Conservation (phyloP, 768 basidiomycete genomes). For the Mycena epipterygia region DNA sequence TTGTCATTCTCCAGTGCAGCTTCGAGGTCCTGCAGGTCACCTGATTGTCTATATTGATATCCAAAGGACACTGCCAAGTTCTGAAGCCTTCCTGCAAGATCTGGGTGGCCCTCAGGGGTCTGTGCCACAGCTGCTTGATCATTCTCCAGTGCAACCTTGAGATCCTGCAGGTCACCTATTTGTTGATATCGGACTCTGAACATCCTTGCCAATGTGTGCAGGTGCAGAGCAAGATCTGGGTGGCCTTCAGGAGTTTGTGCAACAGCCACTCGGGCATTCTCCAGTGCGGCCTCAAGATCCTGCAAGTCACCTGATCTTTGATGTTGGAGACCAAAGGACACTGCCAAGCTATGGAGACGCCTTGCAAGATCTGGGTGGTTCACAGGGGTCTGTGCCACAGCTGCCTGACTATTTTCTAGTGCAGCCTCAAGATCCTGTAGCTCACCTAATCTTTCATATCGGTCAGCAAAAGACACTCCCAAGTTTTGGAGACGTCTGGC, state of each 20-base stretch:
- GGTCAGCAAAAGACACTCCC: too few species aligned
- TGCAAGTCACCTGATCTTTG: too few species aligned
- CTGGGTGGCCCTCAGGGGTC: not conserved
- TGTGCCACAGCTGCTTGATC: conserved; percentile 15
- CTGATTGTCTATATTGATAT: not conserved
- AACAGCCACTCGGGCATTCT: conserved; percentile 7
- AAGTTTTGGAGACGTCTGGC: too few species aligned
- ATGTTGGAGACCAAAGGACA: too few species aligned
- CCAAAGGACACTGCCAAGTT: not conserved
- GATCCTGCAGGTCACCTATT: conserved; percentile 27
- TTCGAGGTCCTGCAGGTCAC: too few species aligned
- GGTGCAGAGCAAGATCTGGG: conserved; percentile 16
- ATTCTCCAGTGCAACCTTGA: conserved; percentile 37
- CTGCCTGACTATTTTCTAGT: not conserved
- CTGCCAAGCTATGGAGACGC: too few species aligned
- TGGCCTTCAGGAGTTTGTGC: conserved; percentile 24
- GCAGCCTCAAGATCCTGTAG: not conserved
- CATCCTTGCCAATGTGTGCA: conserved; percentile 14
- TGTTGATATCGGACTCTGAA: conserved; percentile 3
- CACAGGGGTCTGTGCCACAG: too few species aligned
- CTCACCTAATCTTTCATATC: too few species aligned
- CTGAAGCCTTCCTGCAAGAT: not conserved
- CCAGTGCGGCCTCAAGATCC: too few species aligned
- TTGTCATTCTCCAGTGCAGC: too few species aligned
- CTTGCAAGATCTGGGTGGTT: too few species aligned